Conservation (phyloP, 495 filamentous ascomycete species). For the Extremus antarcticus region DNA sequence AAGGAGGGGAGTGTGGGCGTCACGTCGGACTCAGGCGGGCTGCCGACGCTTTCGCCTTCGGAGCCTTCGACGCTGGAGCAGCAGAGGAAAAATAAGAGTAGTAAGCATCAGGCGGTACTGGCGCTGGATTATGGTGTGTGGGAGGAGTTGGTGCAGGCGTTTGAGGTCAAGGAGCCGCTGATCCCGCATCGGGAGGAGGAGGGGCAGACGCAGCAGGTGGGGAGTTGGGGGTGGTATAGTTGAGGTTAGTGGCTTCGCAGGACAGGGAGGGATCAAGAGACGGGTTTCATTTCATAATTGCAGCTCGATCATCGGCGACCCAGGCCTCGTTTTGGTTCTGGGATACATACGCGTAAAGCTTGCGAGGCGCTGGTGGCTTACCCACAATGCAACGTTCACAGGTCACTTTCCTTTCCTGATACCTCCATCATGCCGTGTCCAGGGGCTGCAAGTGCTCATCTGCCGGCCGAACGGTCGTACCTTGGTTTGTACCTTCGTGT, state of each 20-base stretch:
- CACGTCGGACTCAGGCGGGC: conserved; percentile 46
- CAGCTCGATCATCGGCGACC: too few relatives aligned
- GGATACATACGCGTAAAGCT: too few relatives aligned
- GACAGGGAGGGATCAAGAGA: too few relatives aligned
- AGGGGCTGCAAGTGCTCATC: neutral
- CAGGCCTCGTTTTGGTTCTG: too few relatives aligned
- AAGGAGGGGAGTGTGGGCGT: conserved; percentile 69
- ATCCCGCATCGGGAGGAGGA: conserved; percentile 73
- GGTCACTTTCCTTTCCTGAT: neutral
- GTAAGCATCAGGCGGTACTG: conserved; percentile 66
- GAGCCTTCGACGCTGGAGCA: conserved; percentile 36
- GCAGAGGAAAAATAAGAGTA: conserved; percentile 40
- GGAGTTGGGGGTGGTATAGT: conserved; percentile 62
- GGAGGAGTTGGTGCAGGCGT: conserved; percentile 61
- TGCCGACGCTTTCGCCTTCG: conserved; percentile 54
- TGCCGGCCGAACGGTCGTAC: too few relatives aligned
- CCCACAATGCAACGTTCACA: neutral
- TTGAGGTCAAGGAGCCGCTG: conserved; percentile 62
- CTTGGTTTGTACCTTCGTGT: too few relatives aligned
- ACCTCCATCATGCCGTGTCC: neutral
- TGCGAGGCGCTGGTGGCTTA: neutral
- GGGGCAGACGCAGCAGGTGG: conserved; percentile 40
- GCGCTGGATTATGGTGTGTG: conserved; percentile 74
- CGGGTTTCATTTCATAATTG: too few relatives aligned
- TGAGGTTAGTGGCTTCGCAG: neutral